Conservation (phyloP, 495 filamentous ascomycete species). For the Hypoxylon lienhwacheense region DNA sequence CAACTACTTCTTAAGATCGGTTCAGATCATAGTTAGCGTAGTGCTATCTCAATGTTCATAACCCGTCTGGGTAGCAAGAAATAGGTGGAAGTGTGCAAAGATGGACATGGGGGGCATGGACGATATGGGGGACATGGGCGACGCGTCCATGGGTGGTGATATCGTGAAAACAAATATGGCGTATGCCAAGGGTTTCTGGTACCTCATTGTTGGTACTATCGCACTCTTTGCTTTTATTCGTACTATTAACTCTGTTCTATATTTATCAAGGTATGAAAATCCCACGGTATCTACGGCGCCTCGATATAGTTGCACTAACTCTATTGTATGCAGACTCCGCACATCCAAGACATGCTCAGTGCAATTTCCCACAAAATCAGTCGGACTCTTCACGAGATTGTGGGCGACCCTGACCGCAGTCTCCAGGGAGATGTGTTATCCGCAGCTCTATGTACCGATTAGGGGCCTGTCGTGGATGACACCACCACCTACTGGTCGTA, state of each 20-base stretch:
- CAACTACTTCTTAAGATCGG: neutral
- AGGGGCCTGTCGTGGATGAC: slow-evolving; percentile 52
- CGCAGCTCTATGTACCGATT: slow-evolving; percentile 58
- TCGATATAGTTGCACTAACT: slow-evolving; percentile 9
- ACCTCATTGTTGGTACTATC: slow-evolving; percentile 49
- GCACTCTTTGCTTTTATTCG: slow-evolving; percentile 43
- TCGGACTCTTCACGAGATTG: slow-evolving; percentile 52
- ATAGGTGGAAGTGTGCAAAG: slow-evolving; percentile 10
- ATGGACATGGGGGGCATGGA: slow-evolving; percentile 40
- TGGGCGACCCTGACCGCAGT: slow-evolving; percentile 73
- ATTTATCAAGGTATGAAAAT: slow-evolving; percentile 37
- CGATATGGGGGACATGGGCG: too few species aligned
- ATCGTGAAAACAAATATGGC: slow-evolving; percentile 38
- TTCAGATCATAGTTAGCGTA: neutral
- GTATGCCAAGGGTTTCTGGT: slow-evolving; percentile 54
- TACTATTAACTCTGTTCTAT: slow-evolving; percentile 43
- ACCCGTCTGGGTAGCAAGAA: neutral
- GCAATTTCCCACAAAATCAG: slow-evolving; percentile 65
- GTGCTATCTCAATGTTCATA: neutral
- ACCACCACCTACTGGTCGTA: slow-evolving; percentile 59
- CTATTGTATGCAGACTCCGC: slow-evolving; percentile 40
- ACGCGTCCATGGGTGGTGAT: slow-evolving; percentile 34
- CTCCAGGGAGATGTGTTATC: slow-evolving; percentile 66
- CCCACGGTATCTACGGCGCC: neutral
- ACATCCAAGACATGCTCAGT: slow-evolving; percentile 42